Percentiles rank a stretch among this genome's conserved stretches.
Evolutionary conservation across 2,329 filamentous ascomycete genomes (phyloP).

Genomic region (Alternaria longipes): DNA sequence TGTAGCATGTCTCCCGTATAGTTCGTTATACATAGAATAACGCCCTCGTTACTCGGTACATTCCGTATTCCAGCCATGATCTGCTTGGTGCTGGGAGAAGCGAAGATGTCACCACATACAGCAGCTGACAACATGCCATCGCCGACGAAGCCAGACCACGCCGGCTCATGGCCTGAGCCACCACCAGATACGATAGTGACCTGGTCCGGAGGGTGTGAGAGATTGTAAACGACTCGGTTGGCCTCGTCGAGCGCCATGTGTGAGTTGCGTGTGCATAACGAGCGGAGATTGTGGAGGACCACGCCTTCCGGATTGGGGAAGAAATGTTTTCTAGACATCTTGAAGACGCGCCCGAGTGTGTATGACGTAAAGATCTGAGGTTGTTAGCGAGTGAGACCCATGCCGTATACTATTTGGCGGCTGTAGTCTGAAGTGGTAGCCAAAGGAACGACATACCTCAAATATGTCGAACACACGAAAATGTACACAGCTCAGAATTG

Average conservation of each 20-base stretch:
- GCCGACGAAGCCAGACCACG: conserved; percentile 60
- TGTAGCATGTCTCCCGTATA: conserved; percentile 62
- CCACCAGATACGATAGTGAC: conserved; percentile 59
- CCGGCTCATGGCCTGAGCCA: conserved; percentile 60
- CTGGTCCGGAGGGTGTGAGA: conserved; percentile 54
- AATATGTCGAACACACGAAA: not conserved
- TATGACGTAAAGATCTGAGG: not conserved
- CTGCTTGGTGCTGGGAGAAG: conserved; percentile 59
- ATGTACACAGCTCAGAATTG: not conserved
- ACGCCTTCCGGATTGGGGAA: conserved; percentile 62
- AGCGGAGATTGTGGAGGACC: conserved; percentile 59
- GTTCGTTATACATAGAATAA: conserved; percentile 61
- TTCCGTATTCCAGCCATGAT: conserved; percentile 60
- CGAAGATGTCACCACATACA: conserved; percentile 60
- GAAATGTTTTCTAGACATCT: conserved; percentile 65
- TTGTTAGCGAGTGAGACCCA: not conserved
- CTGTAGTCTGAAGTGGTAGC: not conserved
- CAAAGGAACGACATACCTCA: not conserved
- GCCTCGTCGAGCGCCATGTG: conserved; percentile 56
- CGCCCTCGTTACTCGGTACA: conserved; percentile 56
- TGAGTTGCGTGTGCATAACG: conserved; percentile 57
- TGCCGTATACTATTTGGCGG: not conserved
- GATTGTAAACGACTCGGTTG: conserved; percentile 60
- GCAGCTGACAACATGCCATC: conserved; percentile 60
- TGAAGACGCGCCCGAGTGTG: conserved; percentile 1